Evolutionary conservation across 106 monocot genomes (phyloP).

Genomic region (Apostasia ramifera): DNA sequence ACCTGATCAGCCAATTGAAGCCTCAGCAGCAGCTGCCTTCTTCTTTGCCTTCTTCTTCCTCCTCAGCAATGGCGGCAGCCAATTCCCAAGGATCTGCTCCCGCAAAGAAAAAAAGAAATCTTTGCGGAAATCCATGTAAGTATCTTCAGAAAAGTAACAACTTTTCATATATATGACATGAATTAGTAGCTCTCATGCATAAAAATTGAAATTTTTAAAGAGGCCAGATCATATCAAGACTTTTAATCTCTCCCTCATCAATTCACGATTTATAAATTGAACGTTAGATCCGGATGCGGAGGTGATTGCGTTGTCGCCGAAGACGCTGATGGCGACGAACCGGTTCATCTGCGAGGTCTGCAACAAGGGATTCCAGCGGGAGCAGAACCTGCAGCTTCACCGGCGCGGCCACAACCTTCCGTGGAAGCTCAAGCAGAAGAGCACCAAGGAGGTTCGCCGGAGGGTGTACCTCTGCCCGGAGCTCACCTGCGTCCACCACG

Average conservation of each 20-base stretch:
- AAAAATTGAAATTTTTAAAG: too few relatives aligned
- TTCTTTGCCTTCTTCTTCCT: not conserved
- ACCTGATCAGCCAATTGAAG: conserved; percentile 23
- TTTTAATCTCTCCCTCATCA: too few relatives aligned
- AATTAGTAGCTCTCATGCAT: too few relatives aligned
- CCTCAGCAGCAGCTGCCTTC: not conserved
- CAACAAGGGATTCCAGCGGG: conserved; percentile 28
- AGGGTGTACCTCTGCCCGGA: conserved; percentile 87
- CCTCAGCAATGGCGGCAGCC: not conserved
- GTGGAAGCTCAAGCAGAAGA: conserved; percentile 22
- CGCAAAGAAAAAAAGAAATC: conserved; percentile 47
- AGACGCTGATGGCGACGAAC: conserved; percentile 29
- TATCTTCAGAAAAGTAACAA: conserved; percentile 11
- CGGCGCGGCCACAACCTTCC: conserved; percentile 29
- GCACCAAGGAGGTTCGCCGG: conserved; percentile 7
- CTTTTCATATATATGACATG: not conserved
- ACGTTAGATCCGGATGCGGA: conserved; percentile 27
- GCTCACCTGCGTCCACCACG: conserved; percentile 86
- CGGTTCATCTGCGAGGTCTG: conserved; percentile 29
- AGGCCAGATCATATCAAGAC: too few relatives aligned
- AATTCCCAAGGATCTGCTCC: conserved; percentile 15
- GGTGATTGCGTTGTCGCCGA: conserved; percentile 25
- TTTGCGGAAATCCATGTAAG: conserved; percentile 66
- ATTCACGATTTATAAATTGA: too few relatives aligned
- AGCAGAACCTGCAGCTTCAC: conserved; percentile 33